Conservation (phyloP, 2,329 filamentous ascomycete species). For the Colletotrichum spinosum region DNA sequence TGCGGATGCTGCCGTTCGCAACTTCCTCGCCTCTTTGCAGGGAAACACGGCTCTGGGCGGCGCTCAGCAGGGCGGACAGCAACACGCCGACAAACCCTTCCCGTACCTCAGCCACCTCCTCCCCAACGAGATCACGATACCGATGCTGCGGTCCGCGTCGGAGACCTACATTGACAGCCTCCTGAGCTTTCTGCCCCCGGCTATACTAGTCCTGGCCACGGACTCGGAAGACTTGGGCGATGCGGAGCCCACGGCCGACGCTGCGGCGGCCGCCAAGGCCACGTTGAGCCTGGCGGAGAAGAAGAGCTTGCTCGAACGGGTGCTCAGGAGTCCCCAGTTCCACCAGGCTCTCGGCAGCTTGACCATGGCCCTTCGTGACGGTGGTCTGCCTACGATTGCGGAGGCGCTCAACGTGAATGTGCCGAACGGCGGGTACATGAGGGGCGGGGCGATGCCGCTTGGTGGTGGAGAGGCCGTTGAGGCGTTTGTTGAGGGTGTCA, state of each 20-base stretch:
- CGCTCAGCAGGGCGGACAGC: constrained; percentile 44
- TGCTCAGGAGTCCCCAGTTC: constrained; percentile 91
- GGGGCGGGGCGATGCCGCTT: constrained; percentile 82
- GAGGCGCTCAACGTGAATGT: constrained; percentile 86
- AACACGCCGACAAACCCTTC: constrained; percentile 70
- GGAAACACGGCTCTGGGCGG: constrained; percentile 59
- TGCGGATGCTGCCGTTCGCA: constrained; percentile 83
- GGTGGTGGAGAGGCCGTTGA: constrained; percentile 91
- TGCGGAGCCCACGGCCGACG: constrained; percentile 75
- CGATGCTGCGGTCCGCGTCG: constrained; percentile 75
- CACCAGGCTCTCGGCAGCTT: constrained; percentile 86
- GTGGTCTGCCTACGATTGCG: constrained; percentile 88
- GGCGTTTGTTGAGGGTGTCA: constrained; percentile 91
- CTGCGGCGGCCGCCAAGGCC: constrained; percentile 78
- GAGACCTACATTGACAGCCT: constrained; percentile 79
- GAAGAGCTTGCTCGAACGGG: constrained; percentile 81
- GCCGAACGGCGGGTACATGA: constrained; percentile 85
- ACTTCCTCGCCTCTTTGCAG: constrained; percentile 87
- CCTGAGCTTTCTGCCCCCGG: constrained; percentile 81
- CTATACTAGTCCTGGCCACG: constrained; percentile 81
- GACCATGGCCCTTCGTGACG: constrained; percentile 89
- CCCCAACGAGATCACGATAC: constrained; percentile 79
- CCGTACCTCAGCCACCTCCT: constrained; percentile 90
- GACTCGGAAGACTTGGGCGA: constrained; percentile 67
- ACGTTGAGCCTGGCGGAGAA: constrained; percentile 82